These are phyloP conservation scores for Hypoxylon sp. DNA, from an alignment of 2,329 filamentous ascomycete species.

Conservation along the genomic window DNA sequence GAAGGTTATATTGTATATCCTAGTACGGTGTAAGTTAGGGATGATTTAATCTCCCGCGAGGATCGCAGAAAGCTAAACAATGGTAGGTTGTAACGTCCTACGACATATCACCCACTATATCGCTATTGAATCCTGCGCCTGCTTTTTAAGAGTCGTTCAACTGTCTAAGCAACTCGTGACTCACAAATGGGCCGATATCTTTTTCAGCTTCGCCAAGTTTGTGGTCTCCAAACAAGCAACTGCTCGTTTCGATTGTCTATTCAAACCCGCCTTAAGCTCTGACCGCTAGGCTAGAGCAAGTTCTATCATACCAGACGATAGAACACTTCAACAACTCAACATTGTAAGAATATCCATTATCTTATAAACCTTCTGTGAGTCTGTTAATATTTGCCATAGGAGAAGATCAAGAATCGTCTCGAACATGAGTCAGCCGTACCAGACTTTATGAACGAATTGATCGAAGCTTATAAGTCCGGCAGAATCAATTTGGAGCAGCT, in stretches of 20 bases:
- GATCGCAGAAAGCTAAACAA: background rate
- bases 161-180: constrained; percentile 13
- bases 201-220: constrained; percentile 11
- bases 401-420: constrained; percentile 36
- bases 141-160: constrained; percentile 28
- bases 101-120: background rate
- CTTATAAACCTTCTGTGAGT: too few relatives aligned
- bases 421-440: constrained; percentile 28
- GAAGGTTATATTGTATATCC: constrained; percentile 13
- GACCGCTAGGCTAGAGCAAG: constrained; percentile 2
- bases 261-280: constrained; percentile 4
- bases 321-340: background rate
- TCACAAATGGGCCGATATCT: constrained; percentile 20
- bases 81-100: constrained; percentile 24
- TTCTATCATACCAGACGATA: background rate
- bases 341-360: constrained; percentile 2
- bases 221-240: constrained; percentile 12
- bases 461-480: constrained; percentile 35
- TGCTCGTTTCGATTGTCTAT: constrained; percentile 5
- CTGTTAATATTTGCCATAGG: constrained; percentile 7
- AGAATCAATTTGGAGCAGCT: constrained; percentile 37
- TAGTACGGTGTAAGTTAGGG: constrained; percentile 24
- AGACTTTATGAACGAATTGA: constrained; percentile 44
- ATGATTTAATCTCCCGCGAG: background rate
- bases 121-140: background rate